phyloP scores from a whole-genome alignment of 192 early-diverging fungal species.

The Dissophora ornata region DNA sequence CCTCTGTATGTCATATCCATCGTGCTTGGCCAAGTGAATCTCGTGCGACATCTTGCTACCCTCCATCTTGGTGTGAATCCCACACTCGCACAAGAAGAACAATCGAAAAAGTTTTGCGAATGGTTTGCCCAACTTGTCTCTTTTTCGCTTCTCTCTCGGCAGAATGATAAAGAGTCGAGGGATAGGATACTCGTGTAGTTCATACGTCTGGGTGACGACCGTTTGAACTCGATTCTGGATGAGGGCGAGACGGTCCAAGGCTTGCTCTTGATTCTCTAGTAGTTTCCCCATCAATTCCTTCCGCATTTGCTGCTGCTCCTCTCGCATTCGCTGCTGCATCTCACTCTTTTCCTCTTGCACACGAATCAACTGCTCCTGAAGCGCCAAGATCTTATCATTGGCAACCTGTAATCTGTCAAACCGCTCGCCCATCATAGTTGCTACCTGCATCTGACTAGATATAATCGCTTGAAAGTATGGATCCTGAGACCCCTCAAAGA shows the following conservation, averaged over 20 bases:
- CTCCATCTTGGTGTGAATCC: not conserved
- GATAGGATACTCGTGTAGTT: conserved; percentile 4
- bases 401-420: too few species aligned
- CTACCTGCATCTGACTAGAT: too few species aligned
- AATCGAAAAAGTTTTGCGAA: not conserved
- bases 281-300: too few species aligned
- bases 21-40: conserved; percentile 9
- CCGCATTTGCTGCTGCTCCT: too few species aligned
- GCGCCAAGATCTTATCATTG: too few species aligned
- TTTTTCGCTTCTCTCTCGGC: not conserved
- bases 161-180: conserved; percentile 10
- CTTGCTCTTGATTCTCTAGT: not conserved
- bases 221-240: not conserved
- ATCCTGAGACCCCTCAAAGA: too few species aligned
- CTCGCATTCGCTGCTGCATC: too few species aligned
- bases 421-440: too few species aligned
- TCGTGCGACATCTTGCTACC: not conserved
- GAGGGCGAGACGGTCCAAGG: not conserved
- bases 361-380: too few species aligned
- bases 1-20: not conserved
- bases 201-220: not conserved
- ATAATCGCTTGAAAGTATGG: too few species aligned
- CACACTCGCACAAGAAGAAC: conserved; percentile 16
- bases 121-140: not conserved
- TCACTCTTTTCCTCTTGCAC: too few species aligned